Evolutionary conservation across 805 yeast genomes (phyloP).

Genomic region (Sugiyamaella boreocaroliniensis): DNA sequence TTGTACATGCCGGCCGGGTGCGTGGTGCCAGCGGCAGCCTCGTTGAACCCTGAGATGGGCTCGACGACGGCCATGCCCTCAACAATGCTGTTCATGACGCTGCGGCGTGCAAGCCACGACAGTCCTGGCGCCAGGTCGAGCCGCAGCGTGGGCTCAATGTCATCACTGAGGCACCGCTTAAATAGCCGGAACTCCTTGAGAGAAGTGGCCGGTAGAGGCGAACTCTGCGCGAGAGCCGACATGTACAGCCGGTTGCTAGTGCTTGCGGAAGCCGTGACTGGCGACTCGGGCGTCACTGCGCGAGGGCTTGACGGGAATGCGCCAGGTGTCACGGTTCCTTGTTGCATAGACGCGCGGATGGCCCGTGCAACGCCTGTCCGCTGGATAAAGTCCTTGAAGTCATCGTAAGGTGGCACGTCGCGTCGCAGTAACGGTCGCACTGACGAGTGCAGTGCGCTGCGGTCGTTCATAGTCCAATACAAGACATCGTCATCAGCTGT

Average conservation of each 20-base stretch:
- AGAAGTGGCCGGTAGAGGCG: conserved; percentile 10
- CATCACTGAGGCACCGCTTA: conserved; percentile 62
- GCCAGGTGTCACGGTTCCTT: conserved; percentile 4
- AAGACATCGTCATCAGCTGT: conserved; percentile 5
- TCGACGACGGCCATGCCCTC: conserved; percentile 80
- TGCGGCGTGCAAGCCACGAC: conserved; percentile 54
- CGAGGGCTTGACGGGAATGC: conserved; percentile 4
- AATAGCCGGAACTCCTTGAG: conserved; percentile 53
- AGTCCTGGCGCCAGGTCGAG: conserved; percentile 59
- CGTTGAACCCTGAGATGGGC: conserved; percentile 81
- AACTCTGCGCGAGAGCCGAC: background rate
- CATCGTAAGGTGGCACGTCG: conserved; percentile 21
- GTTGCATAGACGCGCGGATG: background rate
- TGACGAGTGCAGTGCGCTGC: conserved; percentile 21
- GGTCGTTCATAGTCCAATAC: conserved; percentile 9
- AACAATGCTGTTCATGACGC: conserved; percentile 57
- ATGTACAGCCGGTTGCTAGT: background rate
- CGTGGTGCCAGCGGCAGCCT: conserved; percentile 40
- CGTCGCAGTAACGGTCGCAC: conserved; percentile 24
- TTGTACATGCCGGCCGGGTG: conserved; percentile 19
- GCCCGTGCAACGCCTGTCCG: background rate
- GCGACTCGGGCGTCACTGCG: conserved; percentile 1
- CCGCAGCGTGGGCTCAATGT: conserved; percentile 66
- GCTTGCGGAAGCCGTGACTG: conserved; percentile 1
- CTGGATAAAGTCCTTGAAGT: conserved; percentile 12